These are phyloP conservation scores for Mycena vulgaris DNA, from an alignment of 768 basidiomycete genomes.

Conservation along the genomic window DNA sequence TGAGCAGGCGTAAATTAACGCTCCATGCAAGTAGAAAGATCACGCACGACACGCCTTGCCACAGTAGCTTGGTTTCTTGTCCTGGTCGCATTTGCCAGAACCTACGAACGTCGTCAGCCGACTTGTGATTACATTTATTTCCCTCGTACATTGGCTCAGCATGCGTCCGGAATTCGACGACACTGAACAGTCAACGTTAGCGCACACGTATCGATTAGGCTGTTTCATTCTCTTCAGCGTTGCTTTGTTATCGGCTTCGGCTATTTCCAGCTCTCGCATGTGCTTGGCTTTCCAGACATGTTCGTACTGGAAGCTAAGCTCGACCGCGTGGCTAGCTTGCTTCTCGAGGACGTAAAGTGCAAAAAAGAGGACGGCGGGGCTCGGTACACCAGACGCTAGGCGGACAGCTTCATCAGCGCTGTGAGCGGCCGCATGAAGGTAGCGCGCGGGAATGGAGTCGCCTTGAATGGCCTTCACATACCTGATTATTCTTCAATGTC, in stretches of 20 bases:
- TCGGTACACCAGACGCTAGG: not conserved
- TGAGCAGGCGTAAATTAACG: not conserved
- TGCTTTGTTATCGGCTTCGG: not conserved
- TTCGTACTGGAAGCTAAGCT: not conserved
- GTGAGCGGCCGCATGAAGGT: constrained; percentile 38
- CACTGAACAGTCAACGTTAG: not conserved
- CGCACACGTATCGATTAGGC: constrained; percentile 20
- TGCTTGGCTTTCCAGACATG: not conserved
- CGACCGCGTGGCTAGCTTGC: not conserved
- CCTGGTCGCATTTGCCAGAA: constrained; percentile 33
- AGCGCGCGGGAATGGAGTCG: constrained; percentile 16
- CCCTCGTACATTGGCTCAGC: not conserved
- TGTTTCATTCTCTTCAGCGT: constrained; percentile 29
- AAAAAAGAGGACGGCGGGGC: not conserved
- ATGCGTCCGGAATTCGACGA: not conserved
- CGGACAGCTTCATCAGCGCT: constrained; percentile 4
- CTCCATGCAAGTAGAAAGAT: not conserved
- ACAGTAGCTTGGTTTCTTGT: constrained; percentile 39
- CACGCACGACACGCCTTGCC: constrained; percentile 32
- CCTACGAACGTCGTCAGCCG: constrained; percentile 4
- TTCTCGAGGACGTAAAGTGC: not conserved
- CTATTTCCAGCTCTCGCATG: not conserved
- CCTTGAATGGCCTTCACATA: not conserved
- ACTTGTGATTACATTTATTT: not conserved
- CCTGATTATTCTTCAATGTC: not conserved